A percentile compares a stretch with the other conserved stretches of the same genome.
These are phyloP conservation scores for Metschnikowia anglica DNA, from an alignment of 805 yeast species.

Conservation along the genomic window DNA sequence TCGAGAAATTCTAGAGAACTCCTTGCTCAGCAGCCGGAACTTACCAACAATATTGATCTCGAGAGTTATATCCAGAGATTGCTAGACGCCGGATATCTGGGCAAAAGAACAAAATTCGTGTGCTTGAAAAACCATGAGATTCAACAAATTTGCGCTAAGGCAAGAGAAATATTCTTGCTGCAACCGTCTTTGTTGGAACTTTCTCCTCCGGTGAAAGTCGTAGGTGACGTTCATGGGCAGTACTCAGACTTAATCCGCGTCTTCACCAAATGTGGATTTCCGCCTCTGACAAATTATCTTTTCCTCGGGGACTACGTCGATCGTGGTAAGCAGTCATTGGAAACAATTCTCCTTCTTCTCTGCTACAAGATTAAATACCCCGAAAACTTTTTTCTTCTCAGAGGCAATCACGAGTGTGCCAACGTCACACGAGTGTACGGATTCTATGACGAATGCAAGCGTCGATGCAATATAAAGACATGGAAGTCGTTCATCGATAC, in stretches of 20 bases:
- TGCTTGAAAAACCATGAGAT: slow-evolving; percentile 85
- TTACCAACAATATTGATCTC: slow-evolving; percentile 45
- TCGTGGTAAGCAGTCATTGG: slow-evolving; percentile 93
- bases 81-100: slow-evolving; percentile 93
- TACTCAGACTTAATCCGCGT: slow-evolving; percentile 86
- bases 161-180: slow-evolving; percentile 83
- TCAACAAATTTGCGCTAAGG: slow-evolving; percentile 78
- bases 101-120: slow-evolving; percentile 85
- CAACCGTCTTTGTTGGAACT: slow-evolving; percentile 90
- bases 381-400: slow-evolving; percentile 84
- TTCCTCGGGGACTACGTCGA: slow-evolving; percentile 97
- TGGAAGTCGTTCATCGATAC: slow-evolving; percentile 96
- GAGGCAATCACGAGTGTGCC: slow-evolving; percentile 98
- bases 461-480: slow-evolving; percentile 85
- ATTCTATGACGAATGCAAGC: slow-evolving; percentile 95
- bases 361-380: slow-evolving; percentile 97
- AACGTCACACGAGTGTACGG: slow-evolving; percentile 96
- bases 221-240: slow-evolving; percentile 97
- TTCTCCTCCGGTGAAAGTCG: slow-evolving; percentile 82
- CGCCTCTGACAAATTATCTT: slow-evolving; percentile 88
- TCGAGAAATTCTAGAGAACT: slow-evolving; percentile 14
- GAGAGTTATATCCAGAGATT: slow-evolving; percentile 90
- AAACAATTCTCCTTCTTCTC: slow-evolving; percentile 80
- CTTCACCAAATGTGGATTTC: slow-evolving; percentile 95
- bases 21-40: slow-evolving; percentile 16